Evolutionary conservation across 257 asterid species (phyloP).

Genomic region (Vinca minor): DNA sequence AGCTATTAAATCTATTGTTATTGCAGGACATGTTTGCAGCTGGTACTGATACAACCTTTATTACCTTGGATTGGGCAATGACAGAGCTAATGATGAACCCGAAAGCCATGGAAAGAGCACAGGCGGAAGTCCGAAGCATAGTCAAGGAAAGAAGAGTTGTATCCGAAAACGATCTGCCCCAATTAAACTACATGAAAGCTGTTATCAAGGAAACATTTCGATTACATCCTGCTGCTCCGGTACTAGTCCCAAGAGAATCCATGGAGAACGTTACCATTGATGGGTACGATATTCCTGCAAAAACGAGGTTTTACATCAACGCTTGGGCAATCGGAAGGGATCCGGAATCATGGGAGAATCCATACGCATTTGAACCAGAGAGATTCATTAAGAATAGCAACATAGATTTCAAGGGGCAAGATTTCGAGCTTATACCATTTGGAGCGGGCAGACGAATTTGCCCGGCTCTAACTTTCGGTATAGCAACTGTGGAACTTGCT

Average conservation of each 20-base stretch:
- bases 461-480: conserved; percentile 44
- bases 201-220: conserved; percentile 12
- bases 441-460: conserved; percentile 61
- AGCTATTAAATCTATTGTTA: too few species aligned
- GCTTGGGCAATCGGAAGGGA: conserved; percentile 28
- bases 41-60: conserved; percentile 55
- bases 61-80: conserved; percentile 54
- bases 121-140: conserved; percentile 37
- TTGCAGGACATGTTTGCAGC: conserved; percentile 69
- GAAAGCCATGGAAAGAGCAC: conserved; percentile 28
- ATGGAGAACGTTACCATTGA: conserved; percentile 1
- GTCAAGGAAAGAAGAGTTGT: conserved; percentile 31
- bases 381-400: conserved; percentile 22
- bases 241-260: conserved; percentile 14
- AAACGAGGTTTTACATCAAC: conserved; percentile 9
- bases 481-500: conserved; percentile 41
- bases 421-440: conserved; percentile 52
- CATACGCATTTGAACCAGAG: conserved; percentile 11
- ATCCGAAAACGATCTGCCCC: conserved; percentile 22
- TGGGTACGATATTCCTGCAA: conserved; percentile 14
- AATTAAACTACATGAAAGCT: conserved; percentile 7
- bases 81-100: conserved; percentile 48
- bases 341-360: conserved; percentile 21
- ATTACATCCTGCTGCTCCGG: conserved; percentile 15
- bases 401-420: conserved; percentile 48